Evolutionary conservation across 768 basidiomycete genomes (phyloP).

Genomic region (Kwoniella dejecticola): DNA sequence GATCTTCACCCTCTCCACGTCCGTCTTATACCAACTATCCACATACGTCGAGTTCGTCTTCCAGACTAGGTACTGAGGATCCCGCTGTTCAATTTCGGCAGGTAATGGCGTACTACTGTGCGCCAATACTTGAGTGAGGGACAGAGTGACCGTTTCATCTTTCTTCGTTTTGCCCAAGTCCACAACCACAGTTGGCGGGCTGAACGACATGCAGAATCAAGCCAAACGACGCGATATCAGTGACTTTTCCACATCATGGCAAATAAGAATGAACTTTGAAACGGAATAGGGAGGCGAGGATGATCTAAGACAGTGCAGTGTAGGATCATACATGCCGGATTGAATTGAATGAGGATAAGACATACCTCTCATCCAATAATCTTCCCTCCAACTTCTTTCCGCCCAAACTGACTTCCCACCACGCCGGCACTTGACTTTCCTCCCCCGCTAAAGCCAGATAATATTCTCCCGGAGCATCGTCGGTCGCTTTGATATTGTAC

Average conservation of each 20-base stretch:
- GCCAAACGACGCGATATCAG: neutral
- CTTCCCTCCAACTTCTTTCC: slow-evolving; percentile 36
- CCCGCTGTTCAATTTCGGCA: slow-evolving; percentile 68
- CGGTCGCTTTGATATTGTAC: slow-evolving; percentile 75
- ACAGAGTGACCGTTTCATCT: slow-evolving; percentile 70
- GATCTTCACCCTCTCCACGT: slow-evolving; percentile 82
- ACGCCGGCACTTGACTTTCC: slow-evolving; percentile 39
- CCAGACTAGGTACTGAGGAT: slow-evolving; percentile 78
- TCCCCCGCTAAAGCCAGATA: slow-evolving; percentile 40
- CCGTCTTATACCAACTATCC: slow-evolving; percentile 77
- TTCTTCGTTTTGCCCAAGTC: slow-evolving; percentile 35
- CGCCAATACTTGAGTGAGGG: slow-evolving; percentile 75
- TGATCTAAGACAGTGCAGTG: too few species aligned
- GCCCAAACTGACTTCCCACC: slow-evolving; percentile 53
- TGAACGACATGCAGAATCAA: slow-evolving; percentile 10
- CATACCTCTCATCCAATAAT: slow-evolving; percentile 25
- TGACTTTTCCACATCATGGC: neutral
- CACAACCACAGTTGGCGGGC: slow-evolving; percentile 38
- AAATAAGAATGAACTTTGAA: neutral
- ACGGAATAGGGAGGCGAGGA: neutral
- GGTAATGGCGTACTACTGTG: slow-evolving; percentile 80
- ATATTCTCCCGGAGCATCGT: slow-evolving; percentile 61
- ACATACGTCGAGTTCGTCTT: slow-evolving; percentile 71
- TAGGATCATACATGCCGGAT: neutral
- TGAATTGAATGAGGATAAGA: neutral